phyloP scores from a whole-genome alignment of 2,329 filamentous ascomycete species.

The Sarocladium kiliense region DNA sequence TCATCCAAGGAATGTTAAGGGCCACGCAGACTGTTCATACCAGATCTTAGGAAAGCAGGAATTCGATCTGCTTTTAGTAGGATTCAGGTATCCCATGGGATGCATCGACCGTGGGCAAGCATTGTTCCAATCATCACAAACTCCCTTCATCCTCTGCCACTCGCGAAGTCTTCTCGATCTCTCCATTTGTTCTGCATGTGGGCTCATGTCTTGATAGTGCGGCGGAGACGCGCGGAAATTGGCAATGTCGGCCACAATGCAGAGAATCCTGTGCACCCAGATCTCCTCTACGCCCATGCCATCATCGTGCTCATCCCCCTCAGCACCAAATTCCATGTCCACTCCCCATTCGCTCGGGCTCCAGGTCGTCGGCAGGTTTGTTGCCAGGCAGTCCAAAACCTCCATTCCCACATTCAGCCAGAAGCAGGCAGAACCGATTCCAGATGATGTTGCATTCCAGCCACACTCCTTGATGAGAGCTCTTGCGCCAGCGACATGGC shows the following conservation, averaged over 20 bases:
- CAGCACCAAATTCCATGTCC: conserved; percentile 61
- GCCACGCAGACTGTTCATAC: conserved; percentile 49
- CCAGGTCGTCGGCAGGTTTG: conserved; percentile 84
- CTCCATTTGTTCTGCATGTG: conserved; percentile 58
- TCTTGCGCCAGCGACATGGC: conserved; percentile 79
- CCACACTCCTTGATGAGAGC: conserved; percentile 84
- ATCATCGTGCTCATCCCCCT: conserved; percentile 41
- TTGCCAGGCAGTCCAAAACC: conserved; percentile 79
- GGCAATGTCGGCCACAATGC: conserved; percentile 79
- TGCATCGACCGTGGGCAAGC: conserved; percentile 81
- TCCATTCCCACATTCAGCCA: conserved; percentile 93
- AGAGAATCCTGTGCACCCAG: conserved; percentile 87
- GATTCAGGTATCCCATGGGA: conserved; percentile 71
- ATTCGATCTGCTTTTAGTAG: conserved; percentile 60
- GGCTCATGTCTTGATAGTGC: conserved; percentile 52
- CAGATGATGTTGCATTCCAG: conserved; percentile 75
- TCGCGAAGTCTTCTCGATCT: conserved; percentile 63
- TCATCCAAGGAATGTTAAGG: neutral
- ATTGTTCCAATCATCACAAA: conserved; percentile 79
- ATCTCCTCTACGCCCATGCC: conserved; percentile 62
- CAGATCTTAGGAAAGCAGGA: conserved; percentile 85
- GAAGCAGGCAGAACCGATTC: conserved; percentile 83
- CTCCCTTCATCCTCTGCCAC: conserved; percentile 74
- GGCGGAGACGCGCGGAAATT: conserved; percentile 75
- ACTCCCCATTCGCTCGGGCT: conserved; percentile 87